A percentile compares a stretch with the other conserved stretches of the same genome.
phyloP scores from a whole-genome alignment of 78 protist genomes.

The Chrysochromulina tobinii region DNA sequence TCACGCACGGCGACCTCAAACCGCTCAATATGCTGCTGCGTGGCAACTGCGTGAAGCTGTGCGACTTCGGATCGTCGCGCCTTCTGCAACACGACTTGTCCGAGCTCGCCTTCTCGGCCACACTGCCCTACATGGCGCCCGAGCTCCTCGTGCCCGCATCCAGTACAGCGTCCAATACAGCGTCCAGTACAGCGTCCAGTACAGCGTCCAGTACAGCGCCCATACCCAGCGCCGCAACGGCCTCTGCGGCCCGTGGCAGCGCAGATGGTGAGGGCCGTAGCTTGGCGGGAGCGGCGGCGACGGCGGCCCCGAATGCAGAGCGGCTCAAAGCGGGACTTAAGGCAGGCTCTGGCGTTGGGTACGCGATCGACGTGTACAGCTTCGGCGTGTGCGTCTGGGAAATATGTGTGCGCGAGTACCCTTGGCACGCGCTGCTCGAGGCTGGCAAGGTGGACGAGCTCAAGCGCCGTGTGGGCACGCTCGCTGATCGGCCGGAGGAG shows the following conservation, averaged over 20 bases:
- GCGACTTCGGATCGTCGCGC: slow-evolving; percentile 8
- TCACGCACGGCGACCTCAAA: background rate
- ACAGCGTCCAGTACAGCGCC: no score
- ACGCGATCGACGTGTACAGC: background rate
- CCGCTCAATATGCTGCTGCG: slow-evolving; percentile 14
- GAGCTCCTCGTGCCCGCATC: background rate
- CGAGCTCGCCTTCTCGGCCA: background rate
- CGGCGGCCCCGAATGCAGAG: no score
- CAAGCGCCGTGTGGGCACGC: background rate
- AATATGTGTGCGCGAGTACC: background rate
- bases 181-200: no score
- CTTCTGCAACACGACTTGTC: background rate
- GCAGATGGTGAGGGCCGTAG: no score
- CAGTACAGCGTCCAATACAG: no score
- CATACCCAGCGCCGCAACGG: no score
- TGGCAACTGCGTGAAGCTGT: background rate
- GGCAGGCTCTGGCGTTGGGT: no score
- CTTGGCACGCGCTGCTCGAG: background rate
- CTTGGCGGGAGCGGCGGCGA: no score
- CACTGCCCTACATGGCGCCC: slow-evolving; percentile 17
- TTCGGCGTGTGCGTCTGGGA: slow-evolving; percentile 19
- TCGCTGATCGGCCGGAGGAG: background rate
- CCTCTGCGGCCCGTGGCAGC: no score
- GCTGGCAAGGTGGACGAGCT: background rate
- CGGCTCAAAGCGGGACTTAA: no score